These are phyloP conservation scores for Diplodia scrobiculata DNA, from an alignment of 2,329 filamentous ascomycete genomes.

Conservation along the genomic window DNA sequence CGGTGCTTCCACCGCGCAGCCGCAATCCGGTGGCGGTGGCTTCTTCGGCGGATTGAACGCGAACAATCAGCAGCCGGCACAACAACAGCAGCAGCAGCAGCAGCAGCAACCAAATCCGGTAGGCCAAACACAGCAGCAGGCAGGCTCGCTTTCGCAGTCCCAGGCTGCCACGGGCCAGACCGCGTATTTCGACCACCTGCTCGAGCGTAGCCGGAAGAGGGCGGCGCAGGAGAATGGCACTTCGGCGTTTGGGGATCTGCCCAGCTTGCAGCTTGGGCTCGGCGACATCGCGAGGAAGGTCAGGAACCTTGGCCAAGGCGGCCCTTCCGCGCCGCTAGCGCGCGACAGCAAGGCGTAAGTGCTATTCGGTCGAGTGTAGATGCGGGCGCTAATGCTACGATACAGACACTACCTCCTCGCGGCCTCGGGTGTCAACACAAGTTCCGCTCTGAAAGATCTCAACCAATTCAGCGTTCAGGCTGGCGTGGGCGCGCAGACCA, in stretches of 20 bases:
- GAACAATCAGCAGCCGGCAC: slow-evolving; percentile 41
- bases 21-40: not conserved
- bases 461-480: slow-evolving; percentile 70
- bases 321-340: slow-evolving; percentile 57
- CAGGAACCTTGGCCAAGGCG: slow-evolving; percentile 75
- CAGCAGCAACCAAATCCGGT: slow-evolving; percentile 37
- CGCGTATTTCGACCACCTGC: slow-evolving; percentile 65
- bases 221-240: slow-evolving; percentile 65
- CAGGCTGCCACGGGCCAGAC: slow-evolving; percentile 48
- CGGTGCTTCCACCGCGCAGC: slow-evolving; percentile 12
- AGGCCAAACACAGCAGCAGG: slow-evolving; percentile 35
- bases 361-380: not conserved
- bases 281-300: slow-evolving; percentile 79
- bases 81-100: slow-evolving; percentile 35
- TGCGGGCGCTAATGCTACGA: slow-evolving; percentile 31
- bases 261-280: slow-evolving; percentile 85
- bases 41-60: slow-evolving; percentile 30
- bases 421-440: slow-evolving; percentile 88
- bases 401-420: slow-evolving; percentile 85
- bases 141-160: slow-evolving; percentile 40
- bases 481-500: slow-evolving; percentile 61
- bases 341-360: slow-evolving; percentile 50
- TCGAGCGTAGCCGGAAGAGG: slow-evolving; percentile 67
- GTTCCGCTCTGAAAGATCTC: slow-evolving; percentile 81
- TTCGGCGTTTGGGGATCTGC: slow-evolving; percentile 70